Percentiles rank a stretch among this genome's conserved stretches.
These are phyloP conservation scores for Mycena albidolilacea DNA, from an alignment of 768 basidiomycete genomes.

Conservation along the genomic window DNA sequence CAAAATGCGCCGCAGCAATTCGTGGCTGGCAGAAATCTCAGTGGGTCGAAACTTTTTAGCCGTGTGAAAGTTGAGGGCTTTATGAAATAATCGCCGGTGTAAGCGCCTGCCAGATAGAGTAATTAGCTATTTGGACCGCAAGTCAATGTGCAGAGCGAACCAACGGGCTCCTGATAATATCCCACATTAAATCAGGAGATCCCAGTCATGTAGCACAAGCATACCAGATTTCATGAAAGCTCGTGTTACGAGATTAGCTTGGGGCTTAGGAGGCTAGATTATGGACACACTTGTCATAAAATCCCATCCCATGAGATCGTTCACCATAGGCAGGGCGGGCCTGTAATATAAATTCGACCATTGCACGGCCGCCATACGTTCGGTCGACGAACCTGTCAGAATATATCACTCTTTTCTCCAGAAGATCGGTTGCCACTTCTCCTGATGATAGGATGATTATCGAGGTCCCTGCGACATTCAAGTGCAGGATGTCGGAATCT, in stretches of 20 bases:
- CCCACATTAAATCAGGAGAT: neutral
- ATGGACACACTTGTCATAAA: neutral
- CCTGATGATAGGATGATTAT: conserved; percentile 49
- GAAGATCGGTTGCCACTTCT: conserved; percentile 49
- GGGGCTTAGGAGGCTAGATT: neutral
- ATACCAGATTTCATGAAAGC: conserved; percentile 37
- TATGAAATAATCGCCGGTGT: conserved; percentile 40
- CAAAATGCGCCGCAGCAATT: conserved; percentile 41
- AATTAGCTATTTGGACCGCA: neutral
- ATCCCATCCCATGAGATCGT: conserved; percentile 17
- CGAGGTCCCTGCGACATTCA: conserved; percentile 51
- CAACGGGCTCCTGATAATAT: conserved; percentile 32
- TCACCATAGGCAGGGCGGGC: conserved; percentile 12
- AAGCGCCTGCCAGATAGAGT: conserved; percentile 34
- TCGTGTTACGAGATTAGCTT: conserved; percentile 3
- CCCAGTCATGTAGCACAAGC: neutral
- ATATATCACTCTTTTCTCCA: conserved; percentile 50
- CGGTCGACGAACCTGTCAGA: conserved; percentile 6
- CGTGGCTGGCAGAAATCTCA: conserved; percentile 37
- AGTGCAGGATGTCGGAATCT: conserved; percentile 48
- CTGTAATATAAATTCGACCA: neutral
- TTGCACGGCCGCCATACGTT: neutral
- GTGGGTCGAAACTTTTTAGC: conserved; percentile 37
- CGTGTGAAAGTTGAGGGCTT: conserved; percentile 40
- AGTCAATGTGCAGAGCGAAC: neutral